These are phyloP conservation scores for Ramalina intermedia DNA, from an alignment of 495 filamentous ascomycete species.

Conservation along the genomic window DNA sequence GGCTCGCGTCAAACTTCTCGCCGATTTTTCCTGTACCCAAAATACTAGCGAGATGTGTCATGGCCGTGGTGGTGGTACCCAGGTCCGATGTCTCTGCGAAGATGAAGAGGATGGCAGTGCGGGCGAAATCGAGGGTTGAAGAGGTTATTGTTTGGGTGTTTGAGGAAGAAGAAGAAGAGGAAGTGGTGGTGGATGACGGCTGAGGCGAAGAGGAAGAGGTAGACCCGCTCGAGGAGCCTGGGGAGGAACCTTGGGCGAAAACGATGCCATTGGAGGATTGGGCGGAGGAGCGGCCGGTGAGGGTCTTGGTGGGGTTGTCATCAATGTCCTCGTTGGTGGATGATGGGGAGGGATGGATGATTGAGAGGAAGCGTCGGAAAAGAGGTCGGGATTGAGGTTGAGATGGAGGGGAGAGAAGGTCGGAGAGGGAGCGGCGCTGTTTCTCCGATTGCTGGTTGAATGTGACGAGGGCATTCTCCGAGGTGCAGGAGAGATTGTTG, in stretches of 20 bases:
- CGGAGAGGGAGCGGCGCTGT: slow-evolving; percentile 3
- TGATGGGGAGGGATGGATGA: background rate
- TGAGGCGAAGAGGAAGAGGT: slow-evolving; percentile 8
- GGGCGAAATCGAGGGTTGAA: slow-evolving; percentile 31
- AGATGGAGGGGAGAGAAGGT: background rate
- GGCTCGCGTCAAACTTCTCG: slow-evolving; percentile 5
- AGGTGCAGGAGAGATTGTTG: slow-evolving; percentile 57
- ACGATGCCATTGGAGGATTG: slow-evolving; percentile 32
- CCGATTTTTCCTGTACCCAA: slow-evolving; percentile 11
- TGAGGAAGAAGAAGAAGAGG: background rate
- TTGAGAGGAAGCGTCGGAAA: background rate
- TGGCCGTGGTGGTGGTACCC: slow-evolving; percentile 21
- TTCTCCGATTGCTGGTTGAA: slow-evolving; percentile 42
- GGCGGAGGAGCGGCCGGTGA: slow-evolving; percentile 20
- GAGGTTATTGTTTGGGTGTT: slow-evolving; percentile 10
- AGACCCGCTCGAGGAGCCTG: slow-evolving; percentile 8
- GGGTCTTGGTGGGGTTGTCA: slow-evolving; percentile 11
- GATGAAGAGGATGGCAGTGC: slow-evolving; percentile 34
- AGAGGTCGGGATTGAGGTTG: background rate
- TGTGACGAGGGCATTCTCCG: slow-evolving; percentile 74
- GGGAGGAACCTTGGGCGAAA: slow-evolving; percentile 19
- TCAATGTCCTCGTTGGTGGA: background rate
- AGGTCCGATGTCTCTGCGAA: slow-evolving; percentile 32
- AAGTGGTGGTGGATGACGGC: background rate
- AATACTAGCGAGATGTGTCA: slow-evolving; percentile 24